Conservation (phyloP, 2,329 filamentous ascomycete species). For the Alternaria sp. region DNA sequence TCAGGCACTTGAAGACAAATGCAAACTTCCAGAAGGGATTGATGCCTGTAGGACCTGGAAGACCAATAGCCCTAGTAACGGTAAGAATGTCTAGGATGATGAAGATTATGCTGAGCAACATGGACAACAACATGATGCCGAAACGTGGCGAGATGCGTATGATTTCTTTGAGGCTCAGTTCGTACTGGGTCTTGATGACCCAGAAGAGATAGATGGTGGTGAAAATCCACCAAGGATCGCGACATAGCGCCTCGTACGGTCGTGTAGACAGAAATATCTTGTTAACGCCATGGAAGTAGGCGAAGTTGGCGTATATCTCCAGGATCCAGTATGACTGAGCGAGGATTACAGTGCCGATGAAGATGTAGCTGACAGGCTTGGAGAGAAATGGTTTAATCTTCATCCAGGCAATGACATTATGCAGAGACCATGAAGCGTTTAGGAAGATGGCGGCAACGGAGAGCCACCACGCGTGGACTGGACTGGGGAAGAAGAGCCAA, state of each 20-base stretch:
- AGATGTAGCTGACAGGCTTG: conserved; percentile 61
- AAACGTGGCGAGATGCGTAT: conserved; percentile 70
- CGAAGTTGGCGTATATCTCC: conserved; percentile 72
- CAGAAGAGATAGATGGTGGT: conserved; percentile 68
- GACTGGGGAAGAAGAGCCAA: conserved; percentile 66
- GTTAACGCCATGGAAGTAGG: conserved; percentile 68
- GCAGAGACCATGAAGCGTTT: conserved; percentile 69
- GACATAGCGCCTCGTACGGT: conserved; percentile 68
- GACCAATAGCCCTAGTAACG: conserved; percentile 61
- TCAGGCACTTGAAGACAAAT: conserved; percentile 73
- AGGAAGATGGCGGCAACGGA: conserved; percentile 68
- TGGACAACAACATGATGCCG: conserved; percentile 67
- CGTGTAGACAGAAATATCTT: conserved; percentile 64
- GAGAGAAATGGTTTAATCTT: conserved; percentile 70
- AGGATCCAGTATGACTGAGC: conserved; percentile 71
- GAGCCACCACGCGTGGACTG: conserved; percentile 70
- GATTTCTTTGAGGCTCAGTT: conserved; percentile 66
- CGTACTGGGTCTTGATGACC: conserved; percentile 70
- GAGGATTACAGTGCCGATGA: conserved; percentile 67
- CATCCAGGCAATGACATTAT: conserved; percentile 74
- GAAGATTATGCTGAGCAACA: conserved; percentile 69
- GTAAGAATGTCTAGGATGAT: conserved; percentile 69
- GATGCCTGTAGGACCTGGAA: conserved; percentile 60
- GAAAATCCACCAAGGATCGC: conserved; percentile 75
- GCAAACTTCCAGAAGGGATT: conserved; percentile 73